These are phyloP conservation scores for Tetradesmus obliquus DNA, from an alignment of 139 green algal species.

Conservation along the genomic window DNA sequence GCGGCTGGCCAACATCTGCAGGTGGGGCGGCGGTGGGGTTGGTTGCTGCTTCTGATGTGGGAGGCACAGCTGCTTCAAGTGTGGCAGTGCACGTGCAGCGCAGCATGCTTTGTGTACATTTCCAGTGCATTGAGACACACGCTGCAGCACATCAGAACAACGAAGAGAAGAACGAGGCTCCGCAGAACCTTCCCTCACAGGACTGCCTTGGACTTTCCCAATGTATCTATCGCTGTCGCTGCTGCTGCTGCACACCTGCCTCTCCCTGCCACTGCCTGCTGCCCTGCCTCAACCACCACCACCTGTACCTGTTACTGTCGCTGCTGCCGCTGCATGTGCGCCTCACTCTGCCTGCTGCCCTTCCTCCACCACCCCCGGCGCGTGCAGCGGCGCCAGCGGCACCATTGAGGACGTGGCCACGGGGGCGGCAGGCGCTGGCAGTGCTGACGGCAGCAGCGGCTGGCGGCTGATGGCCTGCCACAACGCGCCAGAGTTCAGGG, in stretches of 20 bases:
- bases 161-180: too few relatives aligned
- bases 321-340: neutral
- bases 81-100: neutral
- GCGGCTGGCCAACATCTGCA: neutral
- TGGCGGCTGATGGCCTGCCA: conserved; percentile 33
- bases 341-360: neutral
- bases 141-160: neutral
- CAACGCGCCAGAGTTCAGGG: conserved; percentile 13
- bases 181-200: too few relatives aligned
- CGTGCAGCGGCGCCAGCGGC: conserved; percentile 3
- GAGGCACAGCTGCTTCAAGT: neutral
- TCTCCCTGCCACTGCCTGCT: too few relatives aligned
- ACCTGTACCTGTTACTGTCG: neutral
- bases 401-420: neutral
- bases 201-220: too few relatives aligned
- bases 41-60: too few relatives aligned
- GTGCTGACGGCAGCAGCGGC: neutral
- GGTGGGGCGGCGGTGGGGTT: neutral
- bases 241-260: too few relatives aligned
- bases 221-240: too few relatives aligned
- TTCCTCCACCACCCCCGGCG: neutral
- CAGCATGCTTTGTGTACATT: neutral
- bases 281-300: too few relatives aligned
- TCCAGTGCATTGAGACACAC: neutral
- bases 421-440: neutral